phyloP scores from a whole-genome alignment of 176 grass and related monocot species.

The Carex parvula region DNA sequence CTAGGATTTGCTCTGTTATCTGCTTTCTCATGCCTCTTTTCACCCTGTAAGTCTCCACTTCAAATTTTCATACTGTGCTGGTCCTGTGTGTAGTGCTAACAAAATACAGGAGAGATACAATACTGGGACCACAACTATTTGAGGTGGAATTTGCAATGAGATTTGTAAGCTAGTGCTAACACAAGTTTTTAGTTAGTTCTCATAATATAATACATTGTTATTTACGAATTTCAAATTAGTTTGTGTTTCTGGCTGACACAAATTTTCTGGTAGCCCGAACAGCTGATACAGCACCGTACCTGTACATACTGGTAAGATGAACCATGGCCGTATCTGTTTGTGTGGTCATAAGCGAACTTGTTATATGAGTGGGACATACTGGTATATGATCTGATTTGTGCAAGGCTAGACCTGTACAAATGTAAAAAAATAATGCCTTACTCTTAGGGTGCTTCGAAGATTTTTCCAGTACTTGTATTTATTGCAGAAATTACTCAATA shows the following conservation, averaged over 20 bases:
- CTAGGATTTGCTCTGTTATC: constrained; percentile 67
- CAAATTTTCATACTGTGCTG: background rate
- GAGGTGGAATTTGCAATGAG: background rate
- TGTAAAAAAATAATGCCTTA: background rate
- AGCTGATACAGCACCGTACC: too few species aligned
- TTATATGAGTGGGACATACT: too few species aligned
- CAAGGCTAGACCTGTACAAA: background rate
- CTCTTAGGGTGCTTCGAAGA: background rate
- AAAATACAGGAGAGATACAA: background rate
- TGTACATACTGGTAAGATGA: too few species aligned
- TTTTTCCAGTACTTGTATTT: background rate
- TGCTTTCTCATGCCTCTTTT: constrained; percentile 78
- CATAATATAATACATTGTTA: background rate
- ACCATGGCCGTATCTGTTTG: too few species aligned
- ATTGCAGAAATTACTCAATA: background rate
- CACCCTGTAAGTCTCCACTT: constrained; percentile 44
- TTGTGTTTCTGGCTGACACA: background rate
- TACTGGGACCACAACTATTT: background rate
- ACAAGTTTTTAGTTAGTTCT: background rate
- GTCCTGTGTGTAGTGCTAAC: too few species aligned
- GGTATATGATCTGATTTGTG: too few species aligned
- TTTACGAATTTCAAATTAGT: background rate
- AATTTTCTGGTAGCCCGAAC: background rate
- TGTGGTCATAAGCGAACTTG: too few species aligned
- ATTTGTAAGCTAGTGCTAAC: background rate